phyloP scores from a whole-genome alignment of 2,329 filamentous ascomycete species.

The Epichloe coenophiala region DNA sequence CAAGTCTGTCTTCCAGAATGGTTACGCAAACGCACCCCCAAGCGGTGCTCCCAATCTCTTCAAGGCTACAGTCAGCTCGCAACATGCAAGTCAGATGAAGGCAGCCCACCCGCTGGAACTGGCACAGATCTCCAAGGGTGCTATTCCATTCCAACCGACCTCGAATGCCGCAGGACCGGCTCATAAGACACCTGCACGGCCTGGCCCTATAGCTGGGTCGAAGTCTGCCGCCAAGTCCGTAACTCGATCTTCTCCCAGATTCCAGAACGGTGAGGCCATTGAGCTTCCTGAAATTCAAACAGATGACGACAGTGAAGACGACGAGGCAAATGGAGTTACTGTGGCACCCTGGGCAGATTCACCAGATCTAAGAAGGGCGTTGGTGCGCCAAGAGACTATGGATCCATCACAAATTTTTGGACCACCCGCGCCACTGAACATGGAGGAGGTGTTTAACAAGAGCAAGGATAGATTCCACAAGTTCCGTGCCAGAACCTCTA shows the following conservation, averaged over 20 bases:
- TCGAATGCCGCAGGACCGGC: conserved; percentile 38
- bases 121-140: conserved; percentile 76
- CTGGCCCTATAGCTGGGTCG: conserved; percentile 24
- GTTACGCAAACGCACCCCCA: conserved; percentile 48
- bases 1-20: conserved; percentile 47
- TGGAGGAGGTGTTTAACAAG: conserved; percentile 93
- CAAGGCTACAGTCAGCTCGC: conserved; percentile 51
- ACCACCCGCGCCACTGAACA: conserved; percentile 71
- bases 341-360: conserved; percentile 81
- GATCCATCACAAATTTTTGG: conserved; percentile 83
- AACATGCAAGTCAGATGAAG: conserved; percentile 52
- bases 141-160: conserved; percentile 75
- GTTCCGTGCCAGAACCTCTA: conserved; percentile 82
- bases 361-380: conserved; percentile 61
- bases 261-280: conserved; percentile 80
- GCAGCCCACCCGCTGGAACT: conserved; percentile 63
- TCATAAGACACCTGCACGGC: conserved; percentile 59
- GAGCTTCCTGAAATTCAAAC: conserved; percentile 91
- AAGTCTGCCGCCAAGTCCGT: conserved; percentile 49
- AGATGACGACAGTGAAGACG: conserved; percentile 80
- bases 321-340: conserved; percentile 35
- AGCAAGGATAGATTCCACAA: conserved; percentile 75
- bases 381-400: conserved; percentile 70
- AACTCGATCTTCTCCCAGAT: conserved; percentile 63
- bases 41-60: conserved; percentile 43